Base-by-base conservation (phyloP, 768 basidiomycete species). In the Rubroboletus satanas region DNA sequence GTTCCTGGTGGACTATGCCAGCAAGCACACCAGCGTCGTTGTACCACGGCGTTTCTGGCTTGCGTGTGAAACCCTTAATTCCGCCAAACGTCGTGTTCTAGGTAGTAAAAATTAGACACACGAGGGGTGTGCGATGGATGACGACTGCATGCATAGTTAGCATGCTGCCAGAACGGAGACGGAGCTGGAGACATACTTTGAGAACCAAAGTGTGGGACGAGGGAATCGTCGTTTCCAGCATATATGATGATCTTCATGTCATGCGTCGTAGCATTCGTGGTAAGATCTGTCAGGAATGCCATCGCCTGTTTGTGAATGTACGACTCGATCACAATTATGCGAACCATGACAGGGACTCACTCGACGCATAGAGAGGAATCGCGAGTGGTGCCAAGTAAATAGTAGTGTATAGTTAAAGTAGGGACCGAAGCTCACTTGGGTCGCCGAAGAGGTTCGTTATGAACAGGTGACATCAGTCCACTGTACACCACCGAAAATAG, bases 71-170 rank as follows among this genome's bases (percentile, higher is more conserved):
- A 2, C 88, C 88, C 69, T 84, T 84, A 38, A 83, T 83, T 8
- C 87, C 87, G 28, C 87, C 86, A 62, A 89, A 90, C 1, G 87
- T 89, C n/a, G 86, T 87, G 62, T 90, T 90, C 83, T 88, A 55
- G 0, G 52, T 11, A 2, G 36, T 1, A 29, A 21, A 28, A 9
- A 9, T 60, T n/a, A 51, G 56, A 51, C 17, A 45, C 1, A 2
- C 7, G 23, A n/a, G 26, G 21, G 33, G 26, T 15, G 17, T 8
- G 31, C 26, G 26, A 31, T 83, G 83, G 35, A 85, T 84, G 10
- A 78, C 74, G 49, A 84, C 81, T 83, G 38, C 29, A 51, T 26
- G 55, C 23, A 55, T 39, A 36, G 35, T 61, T 51, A 56, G 47
- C 33, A 56, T 44, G 44, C 45, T 36, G 17, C 6, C 37, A 36